A percentile compares a stretch with the other conserved stretches of the same genome.
phyloP scores from a whole-genome alignment of 345 rosid genomes.

The thale cress (Arabidopsis thaliana) region DNA sequence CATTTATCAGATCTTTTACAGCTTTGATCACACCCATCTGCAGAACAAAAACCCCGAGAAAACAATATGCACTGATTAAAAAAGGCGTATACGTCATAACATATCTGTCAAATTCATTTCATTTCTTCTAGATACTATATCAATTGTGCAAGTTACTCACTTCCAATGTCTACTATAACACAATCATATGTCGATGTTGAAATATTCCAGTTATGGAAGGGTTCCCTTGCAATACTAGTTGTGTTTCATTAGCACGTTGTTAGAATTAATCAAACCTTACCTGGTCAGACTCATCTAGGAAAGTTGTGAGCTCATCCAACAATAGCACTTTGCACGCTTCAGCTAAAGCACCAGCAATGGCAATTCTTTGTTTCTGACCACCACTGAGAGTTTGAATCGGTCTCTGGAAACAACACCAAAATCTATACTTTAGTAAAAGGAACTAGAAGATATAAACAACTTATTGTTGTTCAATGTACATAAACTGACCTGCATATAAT shows the following conservation, averaged over 20 bases:
- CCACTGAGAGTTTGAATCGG: conserved; percentile 97
- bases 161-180: conserved; percentile 9
- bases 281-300: conserved; percentile 87
- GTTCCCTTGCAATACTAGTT: not conserved
- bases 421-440: not conserved
- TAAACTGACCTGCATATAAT: conserved; percentile 52
- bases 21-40: conserved; percentile 93
- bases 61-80: conserved; percentile 17
- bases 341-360: conserved; percentile 96
- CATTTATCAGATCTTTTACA: conserved; percentile 60
- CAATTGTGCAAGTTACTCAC: not conserved
- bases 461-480: not conserved
- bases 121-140: not conserved
- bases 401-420: conserved; percentile 56
- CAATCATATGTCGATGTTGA: not conserved
- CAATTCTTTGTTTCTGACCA: conserved; percentile 95
- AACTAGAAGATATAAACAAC: conserved; percentile 1
- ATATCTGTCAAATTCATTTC: not conserved
- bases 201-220: not conserved
- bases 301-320: conserved; percentile 94
- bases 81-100: not conserved
- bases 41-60: not conserved
- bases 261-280: conserved; percentile 44
- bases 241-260: not conserved
- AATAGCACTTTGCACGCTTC: conserved; percentile 88